Conservation (phyloP, 345 rosid species). For the Crucihimalaya himalaica region DNA sequence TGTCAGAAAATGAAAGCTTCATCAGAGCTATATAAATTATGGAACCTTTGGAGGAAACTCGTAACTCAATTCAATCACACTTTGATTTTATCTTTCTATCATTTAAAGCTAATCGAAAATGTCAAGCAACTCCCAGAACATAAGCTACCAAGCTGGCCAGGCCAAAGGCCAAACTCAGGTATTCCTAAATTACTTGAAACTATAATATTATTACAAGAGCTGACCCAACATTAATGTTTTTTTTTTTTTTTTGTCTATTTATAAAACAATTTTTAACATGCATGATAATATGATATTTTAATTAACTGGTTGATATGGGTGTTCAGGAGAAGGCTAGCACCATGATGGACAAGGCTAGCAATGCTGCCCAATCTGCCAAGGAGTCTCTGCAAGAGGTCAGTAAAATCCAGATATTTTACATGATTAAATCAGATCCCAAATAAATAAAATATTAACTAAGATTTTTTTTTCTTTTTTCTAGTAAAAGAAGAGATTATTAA, state of each 20-base stretch:
- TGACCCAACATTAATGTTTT: neutral
- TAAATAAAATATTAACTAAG: neutral
- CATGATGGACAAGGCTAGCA: conserved; percentile 57
- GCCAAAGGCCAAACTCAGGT: conserved; percentile 65
- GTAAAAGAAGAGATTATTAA: no score
- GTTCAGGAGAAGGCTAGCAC: conserved; percentile 60
- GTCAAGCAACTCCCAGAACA: conserved; percentile 50
- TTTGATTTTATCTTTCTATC: neutral
- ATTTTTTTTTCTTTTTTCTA: neutral
- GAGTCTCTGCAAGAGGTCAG: conserved; percentile 60
- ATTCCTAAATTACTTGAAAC: neutral
- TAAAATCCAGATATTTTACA: neutral
- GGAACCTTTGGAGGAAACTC: neutral
- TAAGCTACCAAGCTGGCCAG: conserved; percentile 55
- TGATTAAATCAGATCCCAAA: neutral
- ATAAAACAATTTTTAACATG: neutral
- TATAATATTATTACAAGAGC: neutral
- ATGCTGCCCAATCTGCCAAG: conserved; percentile 67
- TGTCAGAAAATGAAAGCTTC: conserved; percentile 4
- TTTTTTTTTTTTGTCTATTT: no score
- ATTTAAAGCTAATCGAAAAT: conserved; percentile 6
- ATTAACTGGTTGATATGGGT: neutral
- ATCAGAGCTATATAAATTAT: conserved; percentile 26
- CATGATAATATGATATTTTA: neutral
- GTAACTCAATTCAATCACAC: neutral